Evolutionary conservation across 2,329 filamentous ascomycete species (phyloP), one percentile per base, ranked within the genome.

Genomic region (Cytospora schulzeri): DNA sequence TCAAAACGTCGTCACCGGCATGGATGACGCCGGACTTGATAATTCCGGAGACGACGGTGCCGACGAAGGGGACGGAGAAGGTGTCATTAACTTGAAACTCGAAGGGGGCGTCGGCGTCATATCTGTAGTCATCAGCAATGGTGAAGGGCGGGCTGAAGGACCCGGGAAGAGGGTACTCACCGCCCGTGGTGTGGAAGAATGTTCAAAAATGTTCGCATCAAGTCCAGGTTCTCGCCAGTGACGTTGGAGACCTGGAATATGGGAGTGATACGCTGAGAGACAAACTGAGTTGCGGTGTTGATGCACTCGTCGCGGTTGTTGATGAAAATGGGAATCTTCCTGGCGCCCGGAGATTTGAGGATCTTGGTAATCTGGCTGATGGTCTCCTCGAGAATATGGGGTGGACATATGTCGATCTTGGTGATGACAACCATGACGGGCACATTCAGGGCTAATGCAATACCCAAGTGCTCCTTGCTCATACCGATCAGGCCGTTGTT

Each of bases 161-260:
- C n/a, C n/a, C 3, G 38, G 4, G 52, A 28, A 53, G 6, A 22
- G 9, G 4, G 19, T 9, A 28, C 22, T 52, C 41, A 67, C 65
- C 65, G 91, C 57, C 94, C 94, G 70, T 97, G 92, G 70, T 97
- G 93, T 1, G 95, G 95, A 4, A 99, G 83, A 67, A 98, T 96
- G 72, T 98, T 98, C 62, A 99, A 80, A 76, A 99, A 99, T 0
- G 90, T 91, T 62, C 94, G 90, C 6, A 99, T 93, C 5, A 97
- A 84, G 68, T 97, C 91, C 54, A 99, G 84, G 67, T 91, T 92
- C 76, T 96, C 87, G 54, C 95, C 95, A 0, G 95, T 98, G 35
- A 99, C 95, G 73, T 99, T 99, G 70, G 94, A 98, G 14, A 99
- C 93, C 73, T 98, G 93, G 79, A 99, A 99, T 68, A 99, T 90